phyloP scores from a whole-genome alignment of 106 monocot species.

The Apostasia ramifera region DNA sequence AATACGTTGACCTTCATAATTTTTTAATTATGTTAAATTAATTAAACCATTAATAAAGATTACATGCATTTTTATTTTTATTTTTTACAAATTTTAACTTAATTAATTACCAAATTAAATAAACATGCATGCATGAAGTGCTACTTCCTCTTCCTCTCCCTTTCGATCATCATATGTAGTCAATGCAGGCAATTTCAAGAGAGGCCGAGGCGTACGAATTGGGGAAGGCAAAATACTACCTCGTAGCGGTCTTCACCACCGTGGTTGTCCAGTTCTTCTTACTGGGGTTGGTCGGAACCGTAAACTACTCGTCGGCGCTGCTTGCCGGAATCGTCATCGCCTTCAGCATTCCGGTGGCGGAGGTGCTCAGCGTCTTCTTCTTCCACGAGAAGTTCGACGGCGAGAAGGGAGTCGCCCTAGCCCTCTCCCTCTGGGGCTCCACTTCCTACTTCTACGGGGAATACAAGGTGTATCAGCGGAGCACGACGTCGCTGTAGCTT shows the following conservation, averaged over 20 bases:
- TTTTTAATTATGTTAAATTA: no score
- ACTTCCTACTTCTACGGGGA: constrained; percentile 30
- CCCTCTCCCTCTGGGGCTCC: constrained; percentile 22
- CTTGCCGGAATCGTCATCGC: constrained; percentile 15
- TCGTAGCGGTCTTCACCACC: constrained; percentile 26
- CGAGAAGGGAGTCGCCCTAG: constrained; percentile 22
- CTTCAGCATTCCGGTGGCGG: constrained; percentile 9
- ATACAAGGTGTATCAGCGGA: constrained; percentile 2
- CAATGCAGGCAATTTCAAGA: constrained; percentile 32
- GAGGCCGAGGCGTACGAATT: constrained; percentile 43
- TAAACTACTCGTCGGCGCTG: constrained; percentile 10
- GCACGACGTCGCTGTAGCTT: neutral
- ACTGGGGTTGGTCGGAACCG: constrained; percentile 12
- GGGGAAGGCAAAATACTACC: constrained; percentile 48
- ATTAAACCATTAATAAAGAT: no score
- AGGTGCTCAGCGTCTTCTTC: constrained; percentile 15
- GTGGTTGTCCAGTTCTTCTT: constrained; percentile 28
- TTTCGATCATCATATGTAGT: no score
- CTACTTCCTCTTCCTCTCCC: no score
- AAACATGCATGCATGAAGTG: no score
- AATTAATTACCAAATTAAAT: no score
- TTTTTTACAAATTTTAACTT: no score
- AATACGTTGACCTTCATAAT: no score
- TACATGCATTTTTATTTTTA: no score
- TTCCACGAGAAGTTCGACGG: constrained; percentile 16